Evolutionary conservation across 768 basidiomycete species (phyloP).

Genomic region (Lactarius hengduanensis): DNA sequence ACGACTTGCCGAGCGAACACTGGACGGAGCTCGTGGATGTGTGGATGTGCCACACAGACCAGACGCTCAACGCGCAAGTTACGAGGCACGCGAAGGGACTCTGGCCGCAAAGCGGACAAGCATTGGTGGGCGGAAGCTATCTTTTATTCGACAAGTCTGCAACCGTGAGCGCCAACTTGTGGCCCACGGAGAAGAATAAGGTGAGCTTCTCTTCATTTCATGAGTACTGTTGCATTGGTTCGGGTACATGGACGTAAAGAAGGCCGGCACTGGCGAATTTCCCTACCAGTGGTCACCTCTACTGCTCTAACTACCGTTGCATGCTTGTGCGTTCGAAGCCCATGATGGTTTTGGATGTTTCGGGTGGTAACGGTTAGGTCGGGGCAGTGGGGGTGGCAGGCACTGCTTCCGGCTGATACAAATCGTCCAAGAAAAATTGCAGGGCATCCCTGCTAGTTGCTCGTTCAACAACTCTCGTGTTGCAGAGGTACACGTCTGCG

Average conservation of each 20-base stretch:
- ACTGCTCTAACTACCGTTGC: slow-evolving; percentile 23
- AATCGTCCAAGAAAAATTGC: slow-evolving; percentile 75
- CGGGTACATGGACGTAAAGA: slow-evolving; percentile 74
- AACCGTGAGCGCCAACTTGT: slow-evolving; percentile 53
- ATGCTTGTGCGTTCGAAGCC: slow-evolving; percentile 46
- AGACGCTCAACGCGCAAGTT: slow-evolving; percentile 72
- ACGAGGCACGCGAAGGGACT: slow-evolving; percentile 63
- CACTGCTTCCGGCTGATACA: slow-evolving; percentile 83
- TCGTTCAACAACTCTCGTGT: slow-evolving; percentile 87
- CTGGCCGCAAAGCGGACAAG: slow-evolving; percentile 72
- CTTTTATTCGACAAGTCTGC: slow-evolving; percentile 69
- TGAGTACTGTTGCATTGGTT: not conserved
- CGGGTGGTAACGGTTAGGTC: slow-evolving; percentile 29
- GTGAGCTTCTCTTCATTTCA: slow-evolving; percentile 46
- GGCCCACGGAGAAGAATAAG: slow-evolving; percentile 43
- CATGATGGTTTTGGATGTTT: slow-evolving; percentile 52
- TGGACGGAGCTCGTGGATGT: slow-evolving; percentile 97
- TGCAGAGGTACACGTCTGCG: slow-evolving; percentile 61
- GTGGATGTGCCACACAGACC: slow-evolving; percentile 97
- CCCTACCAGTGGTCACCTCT: slow-evolving; percentile 59
- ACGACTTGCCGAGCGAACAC: slow-evolving; percentile 91
- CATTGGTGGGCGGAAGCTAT: slow-evolving; percentile 89
- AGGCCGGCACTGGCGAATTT: slow-evolving; percentile 71
- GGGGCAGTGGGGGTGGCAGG: slow-evolving; percentile 37
- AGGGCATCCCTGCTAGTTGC: slow-evolving; percentile 37